Percentiles rank a stretch among this genome's conserved stretches.
Conservation (phyloP, 352 stramenopile species). For the Saprolegnia diclina region DNA sequence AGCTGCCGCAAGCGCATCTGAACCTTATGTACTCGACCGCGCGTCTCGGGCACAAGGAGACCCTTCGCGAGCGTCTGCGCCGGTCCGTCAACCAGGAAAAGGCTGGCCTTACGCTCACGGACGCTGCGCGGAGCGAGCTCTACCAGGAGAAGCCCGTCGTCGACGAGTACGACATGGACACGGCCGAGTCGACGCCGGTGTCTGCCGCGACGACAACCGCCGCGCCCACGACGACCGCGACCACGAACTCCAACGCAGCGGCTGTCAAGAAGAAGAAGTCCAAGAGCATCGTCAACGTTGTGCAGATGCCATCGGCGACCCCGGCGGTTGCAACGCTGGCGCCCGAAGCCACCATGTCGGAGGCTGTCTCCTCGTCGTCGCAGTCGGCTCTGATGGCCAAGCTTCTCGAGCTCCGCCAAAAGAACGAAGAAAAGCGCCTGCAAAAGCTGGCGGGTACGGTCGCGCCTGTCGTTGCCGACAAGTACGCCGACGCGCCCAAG, state of each 20-base stretch:
- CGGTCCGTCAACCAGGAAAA: constrained; percentile 73
- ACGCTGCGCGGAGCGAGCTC: constrained; percentile 48
- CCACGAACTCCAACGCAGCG: neutral
- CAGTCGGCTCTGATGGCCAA: constrained; percentile 66
- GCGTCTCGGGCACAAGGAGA: constrained; percentile 76
- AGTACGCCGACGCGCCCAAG: constrained; percentile 37
- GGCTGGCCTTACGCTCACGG: constrained; percentile 53
- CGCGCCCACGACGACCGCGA: neutral
- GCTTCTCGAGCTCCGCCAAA: constrained; percentile 58
- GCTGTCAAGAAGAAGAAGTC: constrained; percentile 29
- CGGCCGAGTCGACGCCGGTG: constrained; percentile 28
- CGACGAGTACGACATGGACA: constrained; percentile 26
- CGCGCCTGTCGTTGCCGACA: constrained; percentile 15
- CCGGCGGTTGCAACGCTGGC: neutral
- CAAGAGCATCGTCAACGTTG: constrained; percentile 9
- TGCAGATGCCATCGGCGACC: constrained; percentile 5
- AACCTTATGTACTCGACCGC: constrained; percentile 72
- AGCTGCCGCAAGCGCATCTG: constrained; percentile 57
- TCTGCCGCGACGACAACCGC: neutral
- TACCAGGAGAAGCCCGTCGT: constrained; percentile 33
- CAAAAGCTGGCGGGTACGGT: constrained; percentile 29
- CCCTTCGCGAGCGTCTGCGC: constrained; percentile 66
- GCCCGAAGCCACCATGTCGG: neutral
- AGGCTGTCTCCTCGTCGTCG: constrained; percentile 35
- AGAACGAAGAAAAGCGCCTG: constrained; percentile 72